These are phyloP conservation scores for Fistulifera pelliculosa DNA, from an alignment of 108 stramenopile genomes.

Conservation along the genomic window DNA sequence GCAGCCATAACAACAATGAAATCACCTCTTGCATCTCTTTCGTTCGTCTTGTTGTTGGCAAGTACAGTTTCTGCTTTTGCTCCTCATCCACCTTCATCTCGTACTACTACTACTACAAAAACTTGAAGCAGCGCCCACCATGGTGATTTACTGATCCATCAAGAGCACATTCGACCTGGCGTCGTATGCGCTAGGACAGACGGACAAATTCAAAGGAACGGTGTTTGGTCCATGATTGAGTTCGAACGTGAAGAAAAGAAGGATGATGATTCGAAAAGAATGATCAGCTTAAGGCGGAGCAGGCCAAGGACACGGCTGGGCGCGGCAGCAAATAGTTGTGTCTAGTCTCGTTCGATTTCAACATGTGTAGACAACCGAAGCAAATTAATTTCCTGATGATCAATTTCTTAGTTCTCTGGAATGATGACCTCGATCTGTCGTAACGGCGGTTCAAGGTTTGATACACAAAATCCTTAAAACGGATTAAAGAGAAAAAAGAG, in stretches of 20 bases:
- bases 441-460: too few relatives aligned
- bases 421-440: too few relatives aligned
- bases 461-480: too few relatives aligned
- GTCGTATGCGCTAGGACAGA: conserved; percentile 57
- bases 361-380: too few relatives aligned
- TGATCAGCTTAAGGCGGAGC: too few relatives aligned
- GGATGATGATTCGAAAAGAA: too few relatives aligned
- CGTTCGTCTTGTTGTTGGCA: conserved; percentile 12
- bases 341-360: too few relatives aligned
- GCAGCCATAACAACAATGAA: neutral
- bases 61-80: conserved; percentile 22
- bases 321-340: too few relatives aligned
- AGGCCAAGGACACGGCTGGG: too few relatives aligned
- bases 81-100: conserved; percentile 3
- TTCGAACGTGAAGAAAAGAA: conserved; percentile 44
- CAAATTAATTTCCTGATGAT: too few relatives aligned
- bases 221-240: conserved; percentile 56
- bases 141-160: conserved; percentile 88
- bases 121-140: conserved; percentile 27
- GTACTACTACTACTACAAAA: neutral
- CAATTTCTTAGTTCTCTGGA: too few relatives aligned
- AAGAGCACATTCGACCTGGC: conserved; percentile 68
- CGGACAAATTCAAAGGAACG: conserved; percentile 71
- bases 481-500: too few relatives aligned
- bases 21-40: neutral